A percentile compares a stretch with the other conserved stretches of the same genome.
Evolutionary conservation across 768 basidiomycete species (phyloP).

Genomic region (Thelephora aurantiotincta): DNA sequence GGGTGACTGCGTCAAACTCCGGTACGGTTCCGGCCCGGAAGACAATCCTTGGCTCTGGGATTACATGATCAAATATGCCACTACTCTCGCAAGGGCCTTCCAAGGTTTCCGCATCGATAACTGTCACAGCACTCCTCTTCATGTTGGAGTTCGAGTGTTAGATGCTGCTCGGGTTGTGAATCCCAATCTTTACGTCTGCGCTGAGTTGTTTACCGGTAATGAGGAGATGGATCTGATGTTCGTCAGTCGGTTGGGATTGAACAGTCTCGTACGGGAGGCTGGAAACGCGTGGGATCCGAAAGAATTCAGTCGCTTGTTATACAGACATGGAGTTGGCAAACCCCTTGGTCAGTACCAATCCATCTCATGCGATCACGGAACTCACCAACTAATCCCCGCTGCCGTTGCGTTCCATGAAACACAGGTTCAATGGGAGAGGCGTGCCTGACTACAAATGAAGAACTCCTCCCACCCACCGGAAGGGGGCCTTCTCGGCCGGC

Average conservation of each 20-base stretch:
- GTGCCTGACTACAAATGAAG: slow-evolving; percentile 64
- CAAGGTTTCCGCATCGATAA: slow-evolving; percentile 98
- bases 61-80: slow-evolving; percentile 79
- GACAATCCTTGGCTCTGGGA: slow-evolving; percentile 93
- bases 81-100: slow-evolving; percentile 65
- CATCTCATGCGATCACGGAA: not conserved
- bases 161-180: slow-evolving; percentile 82
- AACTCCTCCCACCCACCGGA: slow-evolving; percentile 70
- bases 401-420: not conserved
- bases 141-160: slow-evolving; percentile 91
- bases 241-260: slow-evolving; percentile 85
- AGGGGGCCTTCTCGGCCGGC: slow-evolving; percentile 67
- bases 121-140: slow-evolving; percentile 92
- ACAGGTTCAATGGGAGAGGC: slow-evolving; percentile 87
- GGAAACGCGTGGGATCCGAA: slow-evolving; percentile 85
- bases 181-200: slow-evolving; percentile 91
- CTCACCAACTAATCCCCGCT: not conserved
- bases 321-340: slow-evolving; percentile 84
- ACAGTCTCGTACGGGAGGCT: slow-evolving; percentile 89
- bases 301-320: slow-evolving; percentile 78
- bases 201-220: slow-evolving; percentile 92
- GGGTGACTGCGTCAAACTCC: slow-evolving; percentile 96
- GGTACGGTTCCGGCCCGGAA: slow-evolving; percentile 69
- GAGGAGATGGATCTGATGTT: slow-evolving; percentile 90
- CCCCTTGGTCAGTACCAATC: slow-evolving; percentile 57